These are phyloP conservation scores for Solanum sejunctum DNA, from an alignment of 257 asterid genomes.

Conservation along the genomic window DNA sequence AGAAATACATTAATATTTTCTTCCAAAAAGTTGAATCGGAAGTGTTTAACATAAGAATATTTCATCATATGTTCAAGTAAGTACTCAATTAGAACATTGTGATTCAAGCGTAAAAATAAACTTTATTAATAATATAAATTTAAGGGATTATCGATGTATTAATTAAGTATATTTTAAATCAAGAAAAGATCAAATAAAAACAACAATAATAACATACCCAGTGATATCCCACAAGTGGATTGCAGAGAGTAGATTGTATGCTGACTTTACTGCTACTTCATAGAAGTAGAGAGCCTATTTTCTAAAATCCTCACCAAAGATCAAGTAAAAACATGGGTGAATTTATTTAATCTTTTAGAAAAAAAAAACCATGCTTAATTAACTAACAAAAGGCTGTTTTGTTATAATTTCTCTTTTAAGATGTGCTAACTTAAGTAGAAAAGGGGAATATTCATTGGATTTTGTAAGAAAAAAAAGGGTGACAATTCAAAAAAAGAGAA, in stretches of 20 bases:
- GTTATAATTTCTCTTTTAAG: not conserved
- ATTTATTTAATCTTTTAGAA: not conserved
- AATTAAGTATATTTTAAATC: not conserved
- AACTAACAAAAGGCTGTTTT: not conserved
- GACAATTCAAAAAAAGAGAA: conserved; percentile 27
- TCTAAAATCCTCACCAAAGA: no score
- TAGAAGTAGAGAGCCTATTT: no score
- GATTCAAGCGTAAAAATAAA: not conserved
- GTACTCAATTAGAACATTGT: not conserved
- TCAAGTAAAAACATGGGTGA: not conserved
- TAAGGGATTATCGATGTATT: not conserved
- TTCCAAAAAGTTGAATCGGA: not conserved
- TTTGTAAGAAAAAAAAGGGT: not conserved
- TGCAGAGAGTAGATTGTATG: no score
- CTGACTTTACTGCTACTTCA: no score
- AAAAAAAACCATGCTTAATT: not conserved
- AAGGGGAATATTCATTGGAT: not conserved
- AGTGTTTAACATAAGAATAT: not conserved
- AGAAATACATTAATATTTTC: not conserved
- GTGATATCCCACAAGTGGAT: no score
- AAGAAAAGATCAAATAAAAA: not conserved
- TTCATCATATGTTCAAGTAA: not conserved
- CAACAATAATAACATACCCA: no score
- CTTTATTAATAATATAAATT: not conserved
- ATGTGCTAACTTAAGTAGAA: not conserved